Evolutionary conservation across 768 basidiomycete genomes (phyloP).

Genomic region (Podaxis pistillaris): DNA sequence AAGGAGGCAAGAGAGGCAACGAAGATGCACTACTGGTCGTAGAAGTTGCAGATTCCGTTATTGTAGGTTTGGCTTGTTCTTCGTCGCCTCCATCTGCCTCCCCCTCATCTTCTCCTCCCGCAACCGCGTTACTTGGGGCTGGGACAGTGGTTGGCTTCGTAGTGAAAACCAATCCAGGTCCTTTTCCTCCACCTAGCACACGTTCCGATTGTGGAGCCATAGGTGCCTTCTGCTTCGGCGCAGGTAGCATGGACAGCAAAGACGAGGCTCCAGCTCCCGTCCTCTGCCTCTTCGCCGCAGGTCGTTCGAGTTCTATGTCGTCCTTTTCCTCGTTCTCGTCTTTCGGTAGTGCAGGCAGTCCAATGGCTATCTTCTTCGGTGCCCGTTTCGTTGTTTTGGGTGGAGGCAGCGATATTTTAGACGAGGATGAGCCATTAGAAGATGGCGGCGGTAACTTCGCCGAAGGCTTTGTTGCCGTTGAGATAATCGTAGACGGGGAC

Average conservation of each 20-base stretch:
- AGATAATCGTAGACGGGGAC: not conserved
- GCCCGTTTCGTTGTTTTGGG: slow-evolving; percentile 34
- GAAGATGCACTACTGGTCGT: slow-evolving; percentile 19
- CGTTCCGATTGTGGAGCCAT: slow-evolving; percentile 43
- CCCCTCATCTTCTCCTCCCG: not conserved
- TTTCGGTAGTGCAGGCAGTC: slow-evolving; percentile 45
- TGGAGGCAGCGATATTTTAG: slow-evolving; percentile 10
- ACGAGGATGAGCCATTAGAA: not conserved
- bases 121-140: slow-evolving; percentile 9
- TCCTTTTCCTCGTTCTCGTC: slow-evolving; percentile 36
- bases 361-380: slow-evolving; percentile 62
- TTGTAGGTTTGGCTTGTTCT: slow-evolving; percentile 20
- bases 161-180: slow-evolving; percentile 63
- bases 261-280: slow-evolving; percentile 62
- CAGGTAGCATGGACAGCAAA: slow-evolving; percentile 71
- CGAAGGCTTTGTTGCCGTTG: slow-evolving; percentile 10
- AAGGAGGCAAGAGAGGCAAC: slow-evolving; percentile 56
- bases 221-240: slow-evolving; percentile 59
- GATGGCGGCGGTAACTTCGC: slow-evolving; percentile 23
- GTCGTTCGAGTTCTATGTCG: slow-evolving; percentile 37
- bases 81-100: slow-evolving; percentile 23
- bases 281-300: slow-evolving; percentile 58
- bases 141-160: slow-evolving; percentile 19
- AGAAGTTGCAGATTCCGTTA: slow-evolving; percentile 8
- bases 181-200: slow-evolving; percentile 63